Conservation (phyloP, 2,329 filamentous ascomycete species). For the Cladosporium sp. region DNA sequence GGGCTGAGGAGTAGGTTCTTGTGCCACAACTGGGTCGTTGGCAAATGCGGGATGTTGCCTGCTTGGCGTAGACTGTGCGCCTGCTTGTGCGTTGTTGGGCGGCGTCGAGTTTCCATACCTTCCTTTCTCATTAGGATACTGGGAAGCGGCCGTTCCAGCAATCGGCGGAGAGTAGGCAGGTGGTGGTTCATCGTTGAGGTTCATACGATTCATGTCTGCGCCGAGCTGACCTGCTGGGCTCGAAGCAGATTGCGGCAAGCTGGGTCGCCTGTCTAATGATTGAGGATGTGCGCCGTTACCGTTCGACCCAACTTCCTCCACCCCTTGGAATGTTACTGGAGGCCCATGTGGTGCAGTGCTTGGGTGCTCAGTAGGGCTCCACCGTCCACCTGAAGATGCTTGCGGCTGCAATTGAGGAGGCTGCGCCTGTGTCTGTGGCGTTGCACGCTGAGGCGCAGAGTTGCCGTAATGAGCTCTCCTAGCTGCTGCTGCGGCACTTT, state of each 20-base stretch:
- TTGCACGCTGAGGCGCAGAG: slow-evolving; percentile 47
- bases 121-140: slow-evolving; percentile 76
- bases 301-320: slow-evolving; percentile 62
- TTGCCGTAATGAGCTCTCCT: slow-evolving; percentile 73
- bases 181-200: slow-evolving; percentile 79
- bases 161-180: slow-evolving; percentile 76
- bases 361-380: slow-evolving; percentile 92
- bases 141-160: slow-evolving; percentile 51
- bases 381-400: slow-evolving; percentile 63
- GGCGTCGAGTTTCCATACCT: slow-evolving; percentile 51
- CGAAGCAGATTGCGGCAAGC: slow-evolving; percentile 48
- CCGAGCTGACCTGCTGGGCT: slow-evolving; percentile 66
- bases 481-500: slow-evolving; percentile 81
- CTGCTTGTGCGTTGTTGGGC: slow-evolving; percentile 36
- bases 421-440: slow-evolving; percentile 27
- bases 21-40: slow-evolving; percentile 62
- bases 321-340: slow-evolving; percentile 87
- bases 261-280: slow-evolving; percentile 24
- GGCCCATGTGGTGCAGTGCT: slow-evolving; percentile 85
- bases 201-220: slow-evolving; percentile 76
- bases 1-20: slow-evolving; percentile 54
- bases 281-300: slow-evolving; percentile 22
- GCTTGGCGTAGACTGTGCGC: slow-evolving; percentile 34
- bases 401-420: slow-evolving; percentile 36
- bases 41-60: slow-evolving; percentile 82